Base-by-base conservation (phyloP, 2,329 filamentous ascomycete species). In the Paecilomyces variotii region DNA sequence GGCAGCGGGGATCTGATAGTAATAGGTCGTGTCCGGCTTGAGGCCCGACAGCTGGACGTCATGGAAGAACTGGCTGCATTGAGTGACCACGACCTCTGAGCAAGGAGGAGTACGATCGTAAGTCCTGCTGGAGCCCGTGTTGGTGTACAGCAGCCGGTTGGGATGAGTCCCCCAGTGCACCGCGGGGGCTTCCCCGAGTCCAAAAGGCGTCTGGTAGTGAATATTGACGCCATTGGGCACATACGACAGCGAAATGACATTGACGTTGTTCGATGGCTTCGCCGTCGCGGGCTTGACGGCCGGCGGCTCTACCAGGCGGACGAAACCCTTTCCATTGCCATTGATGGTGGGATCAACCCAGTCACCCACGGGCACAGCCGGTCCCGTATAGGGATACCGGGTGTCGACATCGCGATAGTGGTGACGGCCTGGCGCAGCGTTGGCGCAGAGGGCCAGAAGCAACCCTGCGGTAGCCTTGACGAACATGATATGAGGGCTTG, bases 201-300 rank as follows among this genome's bases (percentile, higher is more conserved):
- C 80, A 62, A 82, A 82, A 0, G 80, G 79, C 0, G 80, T 82
- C 68, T 82, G 80, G 65, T 76, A 82, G 67, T 82, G 80, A 57
- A 82, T 74, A 64, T 80, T 80, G 65, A 82, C 77, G 34, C 80
- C 80, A 55, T 72, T 66, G 0, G 79, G 79, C 2, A 80, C 60
- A 60, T 80, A 82, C 0, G 79, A 72, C 58, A 80, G 62, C 3
- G 76, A 75, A 58, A 82, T 79, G 39, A 82, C 80, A 61, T 82
- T 82, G 66, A 82, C 66, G 56, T 82, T 82, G 71, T 82, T 82
- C 49, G 70, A 77, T 5, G 79, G 76, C 53, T 78, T 76, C 9
- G 62, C 60, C 5, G 65, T 69, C 27, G 68, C 69, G 3, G 80
- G 80, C 61, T 72, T 76, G 19, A 82, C 79, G 2, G 79, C 80